Conservation (phyloP, 1,139 yeast genomes). For the Geotrichum phurueaensis region DNA sequence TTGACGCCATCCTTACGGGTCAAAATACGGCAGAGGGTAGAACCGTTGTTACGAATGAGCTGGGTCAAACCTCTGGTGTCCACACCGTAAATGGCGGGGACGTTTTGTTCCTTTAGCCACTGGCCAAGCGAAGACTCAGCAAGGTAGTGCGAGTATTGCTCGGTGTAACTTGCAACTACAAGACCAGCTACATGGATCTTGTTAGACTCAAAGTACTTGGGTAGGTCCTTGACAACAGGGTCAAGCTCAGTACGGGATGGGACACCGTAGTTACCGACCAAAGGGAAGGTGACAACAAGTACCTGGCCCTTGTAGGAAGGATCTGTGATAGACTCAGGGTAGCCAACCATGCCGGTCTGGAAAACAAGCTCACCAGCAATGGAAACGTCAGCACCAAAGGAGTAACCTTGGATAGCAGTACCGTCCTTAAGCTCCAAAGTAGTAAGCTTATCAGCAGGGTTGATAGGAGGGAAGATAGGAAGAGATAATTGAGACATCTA, state of each 20-base stretch:
- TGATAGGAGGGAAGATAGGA: constrained; percentile 87
- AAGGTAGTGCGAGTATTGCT: constrained; percentile 86
- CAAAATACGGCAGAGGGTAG: constrained; percentile 81
- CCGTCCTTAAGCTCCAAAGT: constrained; percentile 93
- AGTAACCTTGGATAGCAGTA: constrained; percentile 84
- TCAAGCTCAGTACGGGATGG: constrained; percentile 80
- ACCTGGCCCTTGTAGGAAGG: constrained; percentile 98
- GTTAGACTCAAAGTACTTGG: constrained; percentile 88
- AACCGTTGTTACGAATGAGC: constrained; percentile 85
- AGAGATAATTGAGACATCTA: constrained; percentile 23
- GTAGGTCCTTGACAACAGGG: constrained; percentile 67
- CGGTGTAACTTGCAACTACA: constrained; percentile 95
- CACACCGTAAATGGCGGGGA: constrained; percentile 96
- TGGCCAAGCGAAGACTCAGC: constrained; percentile 88
- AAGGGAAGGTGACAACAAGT: constrained; percentile 90
- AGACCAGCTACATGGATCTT: constrained; percentile 94
- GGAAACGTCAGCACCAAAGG: constrained; percentile 88
- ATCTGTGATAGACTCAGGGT: constrained; percentile 96
- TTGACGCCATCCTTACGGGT: constrained; percentile 48
- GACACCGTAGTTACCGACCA: constrained; percentile 98
- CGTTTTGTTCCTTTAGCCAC: constrained; percentile 87
- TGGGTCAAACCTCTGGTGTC: constrained; percentile 95
- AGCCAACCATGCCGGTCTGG: constrained; percentile 99
- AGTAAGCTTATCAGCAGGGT: constrained; percentile 72
- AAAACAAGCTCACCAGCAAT: constrained; percentile 97